Conservation (phyloP, 345 rosid genomes). For the Gossypium ekmanianum region DNA sequence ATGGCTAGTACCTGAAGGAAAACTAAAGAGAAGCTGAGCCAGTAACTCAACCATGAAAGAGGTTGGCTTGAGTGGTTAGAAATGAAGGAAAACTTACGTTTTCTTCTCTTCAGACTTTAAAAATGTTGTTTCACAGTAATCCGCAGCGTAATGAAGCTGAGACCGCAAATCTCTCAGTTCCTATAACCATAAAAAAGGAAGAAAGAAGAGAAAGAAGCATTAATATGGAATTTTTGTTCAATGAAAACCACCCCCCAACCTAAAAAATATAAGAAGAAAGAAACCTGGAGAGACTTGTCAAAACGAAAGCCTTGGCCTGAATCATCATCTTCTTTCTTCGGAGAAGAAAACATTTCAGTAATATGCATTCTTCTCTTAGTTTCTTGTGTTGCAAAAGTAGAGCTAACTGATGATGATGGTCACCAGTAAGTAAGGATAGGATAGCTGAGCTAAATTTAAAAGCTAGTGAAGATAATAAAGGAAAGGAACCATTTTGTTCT, state of each 20-base stretch:
- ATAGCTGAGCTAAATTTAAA: not conserved
- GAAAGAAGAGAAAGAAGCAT: not conserved
- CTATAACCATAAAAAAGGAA: conserved; percentile 20
- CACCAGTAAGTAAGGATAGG: not conserved
- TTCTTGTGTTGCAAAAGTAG: not conserved
- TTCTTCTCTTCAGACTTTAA: conserved; percentile 40
- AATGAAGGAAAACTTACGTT: conserved; percentile 29
- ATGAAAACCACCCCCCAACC: not conserved
- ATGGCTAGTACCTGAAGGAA: not conserved
- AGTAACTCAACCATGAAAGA: not conserved
- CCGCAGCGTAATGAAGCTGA: conserved; percentile 67
- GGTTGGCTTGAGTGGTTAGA: not conserved
- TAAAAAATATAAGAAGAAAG: not conserved
- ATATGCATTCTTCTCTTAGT: conserved; percentile 17
- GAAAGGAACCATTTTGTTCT: not conserved
- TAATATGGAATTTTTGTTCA: not conserved
- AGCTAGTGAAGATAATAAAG: not conserved
- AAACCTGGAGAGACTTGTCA: conserved; percentile 53
- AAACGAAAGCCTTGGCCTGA: conserved; percentile 34
- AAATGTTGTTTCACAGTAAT: conserved; percentile 54
- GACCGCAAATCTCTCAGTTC: conserved; percentile 61
- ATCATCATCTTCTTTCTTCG: conserved; percentile 24
- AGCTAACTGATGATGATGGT: not conserved
- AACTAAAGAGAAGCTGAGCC: not conserved
- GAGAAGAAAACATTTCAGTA: conserved; percentile 16